phyloP scores from a whole-genome alignment of 2,329 filamentous ascomycete genomes.

The Arthrobotrys conoides region DNA sequence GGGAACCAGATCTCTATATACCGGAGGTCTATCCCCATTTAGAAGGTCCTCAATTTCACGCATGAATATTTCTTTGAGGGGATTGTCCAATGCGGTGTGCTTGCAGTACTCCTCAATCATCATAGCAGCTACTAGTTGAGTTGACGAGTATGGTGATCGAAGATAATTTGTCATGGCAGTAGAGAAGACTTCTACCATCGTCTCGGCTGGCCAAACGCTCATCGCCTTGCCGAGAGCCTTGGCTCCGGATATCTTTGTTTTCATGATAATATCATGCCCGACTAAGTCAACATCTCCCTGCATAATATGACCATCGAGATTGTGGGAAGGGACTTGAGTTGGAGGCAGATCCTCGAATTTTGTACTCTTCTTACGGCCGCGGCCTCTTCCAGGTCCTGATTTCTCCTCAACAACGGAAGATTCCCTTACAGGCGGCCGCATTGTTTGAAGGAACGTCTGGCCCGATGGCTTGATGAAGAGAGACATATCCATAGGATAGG shows the following conservation, averaged over 20 bases:
- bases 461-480: conserved; percentile 96
- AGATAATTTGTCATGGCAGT: conserved; percentile 77
- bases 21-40: conserved; percentile 82
- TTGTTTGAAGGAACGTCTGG: conserved; percentile 76
- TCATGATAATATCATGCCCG: conserved; percentile 86
- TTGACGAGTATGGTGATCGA: conserved; percentile 82
- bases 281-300: conserved; percentile 96
- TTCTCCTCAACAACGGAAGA: conserved; percentile 66
- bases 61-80: conserved; percentile 73
- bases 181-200: conserved; percentile 76
- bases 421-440: conserved; percentile 64
- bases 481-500: conserved; percentile 89
- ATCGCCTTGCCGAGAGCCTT: conserved; percentile 88
- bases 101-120: conserved; percentile 90
- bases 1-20: conserved; percentile 90
- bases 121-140: conserved; percentile 85
- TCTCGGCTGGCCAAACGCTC: conserved; percentile 77
- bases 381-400: conserved; percentile 77
- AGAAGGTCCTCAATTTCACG: conserved; percentile 80
- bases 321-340: conserved; percentile 79
- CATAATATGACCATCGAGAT: conserved; percentile 98
- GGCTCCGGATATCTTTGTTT: conserved; percentile 89
- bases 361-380: conserved; percentile 77
- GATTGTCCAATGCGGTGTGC: conserved; percentile 67
- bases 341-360: conserved; percentile 80